Base-by-base conservation (phyloP, 345 rosid species). In the Ceriops tagal region DNA sequence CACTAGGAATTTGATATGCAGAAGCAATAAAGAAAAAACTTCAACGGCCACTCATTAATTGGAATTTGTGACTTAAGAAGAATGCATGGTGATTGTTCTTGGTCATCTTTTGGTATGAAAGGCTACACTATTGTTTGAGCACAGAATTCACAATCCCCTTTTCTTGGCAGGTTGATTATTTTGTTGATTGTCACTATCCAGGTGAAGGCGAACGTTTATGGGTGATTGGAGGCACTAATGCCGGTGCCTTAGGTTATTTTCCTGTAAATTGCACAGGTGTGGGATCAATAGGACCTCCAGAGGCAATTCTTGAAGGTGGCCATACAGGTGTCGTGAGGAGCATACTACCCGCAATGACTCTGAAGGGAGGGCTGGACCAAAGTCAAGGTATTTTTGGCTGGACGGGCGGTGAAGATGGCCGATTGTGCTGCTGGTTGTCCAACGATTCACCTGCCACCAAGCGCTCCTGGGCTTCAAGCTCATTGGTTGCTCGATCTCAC, bases 361-460 rank as follows among this genome's bases (percentile, higher is more conserved):
- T 76, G 75, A 62, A 66, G 30, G 75, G 82, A 35, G 80, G 76
- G 22, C 64, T 76, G 67, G 69, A 78, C 8, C 83, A 75, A 62
- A 75, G 72, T 53, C 78, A 3, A 24, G 93, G 91, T 39, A 67
- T 88, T 73, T 95, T 95, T 43, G 96, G 98, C 66, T 95, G 99
- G 99, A 86, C 86, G 0, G 97, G 98, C 0, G 96, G 96, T 26
- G 99, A 95, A 79, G 99, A 95, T 73, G 98, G 99, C 37, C 87
- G 93, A 1, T 51, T 95, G 67, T 92, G 96, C 73, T 90, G 98
- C 81, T 95, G 99, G 99, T 74, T 74, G 35, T 83, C 91, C 0
- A 89, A 92, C 62, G 82, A 81, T 31, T 77, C 92, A 53, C 43
- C 78, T 0, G 86, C 74, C 62, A 57, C 56, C n/a, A 79, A 77